Evolutionary conservation across 768 basidiomycete species (phyloP), one percentile per base, ranked within the genome.

Genomic region (Porpolomopsis calyptriformis): DNA sequence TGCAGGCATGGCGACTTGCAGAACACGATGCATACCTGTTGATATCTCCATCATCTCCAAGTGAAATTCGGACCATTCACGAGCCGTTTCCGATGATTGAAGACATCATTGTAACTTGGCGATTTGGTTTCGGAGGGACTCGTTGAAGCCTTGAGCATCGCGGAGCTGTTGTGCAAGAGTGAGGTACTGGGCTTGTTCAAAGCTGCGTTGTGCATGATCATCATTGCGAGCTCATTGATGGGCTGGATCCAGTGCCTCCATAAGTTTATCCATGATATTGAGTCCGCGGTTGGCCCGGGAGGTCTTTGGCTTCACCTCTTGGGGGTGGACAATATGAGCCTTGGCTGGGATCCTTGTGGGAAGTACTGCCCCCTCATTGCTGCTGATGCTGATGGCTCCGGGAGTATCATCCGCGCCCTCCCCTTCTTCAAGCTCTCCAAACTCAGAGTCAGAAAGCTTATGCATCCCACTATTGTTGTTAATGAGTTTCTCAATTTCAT

Each of bases 401-500:
- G 5, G 4, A 6, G 11, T 20, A 25, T 22, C 26, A 22, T 24
- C 40, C 3, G 24, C 22, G 18, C 8, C 27, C 16, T 16, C n/a
- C 4, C 45, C 47, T 2, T 40, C 45, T n/a, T 46, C 46, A n/a
- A 8, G 39, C 4, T 47, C 40, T 36, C 48, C 49, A 12, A 55
- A 49, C 4, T 48, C 48, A 36, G 43, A 44, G 23, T 59, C 51
- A 9, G 51, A 33, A 16, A 61, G 46, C 7, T 57, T 51, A 0
- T 47, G 34, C 7, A 52, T 55, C 2, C 57, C 54, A 18, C 49
- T 51, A 14, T 39, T 26, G 27, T 57, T 54, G 29, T 56, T 56
- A 27, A 61, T 58, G 4, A 50, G 35, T 0, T 47, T 24, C 2
- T 62, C 52, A 45, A 61, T 52, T 2, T 47, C 14, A 37, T 56